These are phyloP conservation scores for Colletotrichum karsti DNA, from an alignment of 2,329 filamentous ascomycete species.

Conservation along the genomic window DNA sequence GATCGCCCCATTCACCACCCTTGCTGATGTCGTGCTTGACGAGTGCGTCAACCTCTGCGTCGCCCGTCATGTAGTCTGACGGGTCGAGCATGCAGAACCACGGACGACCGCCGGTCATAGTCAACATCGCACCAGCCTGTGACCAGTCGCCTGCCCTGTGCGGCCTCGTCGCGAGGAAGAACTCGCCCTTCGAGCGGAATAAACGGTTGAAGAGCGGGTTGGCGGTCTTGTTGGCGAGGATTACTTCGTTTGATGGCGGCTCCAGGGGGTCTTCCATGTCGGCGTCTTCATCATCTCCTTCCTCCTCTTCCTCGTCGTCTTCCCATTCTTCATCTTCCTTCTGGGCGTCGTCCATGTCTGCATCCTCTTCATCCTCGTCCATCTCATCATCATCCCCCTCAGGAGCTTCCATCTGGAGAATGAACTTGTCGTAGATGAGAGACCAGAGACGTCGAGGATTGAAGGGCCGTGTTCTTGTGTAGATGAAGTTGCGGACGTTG, in stretches of 20 bases:
- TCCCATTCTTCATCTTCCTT: conserved; percentile 31
- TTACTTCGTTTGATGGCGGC: conserved; percentile 48
- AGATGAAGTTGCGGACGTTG: conserved; percentile 76
- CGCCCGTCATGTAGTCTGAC: conserved; percentile 56
- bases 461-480: conserved; percentile 65
- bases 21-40: conserved; percentile 59
- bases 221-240: conserved; percentile 64
- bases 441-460: conserved; percentile 56
- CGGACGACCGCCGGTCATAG: conserved; percentile 60
- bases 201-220: conserved; percentile 61
- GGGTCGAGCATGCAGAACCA: conserved; percentile 70
- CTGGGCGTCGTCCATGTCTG: conserved; percentile 37
- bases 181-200: conserved; percentile 70
- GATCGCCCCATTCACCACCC: conserved; percentile 72
- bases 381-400: conserved; percentile 37
- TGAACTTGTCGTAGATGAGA: conserved; percentile 57
- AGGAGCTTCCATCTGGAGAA: conserved; percentile 55
- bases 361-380: conserved; percentile 38
- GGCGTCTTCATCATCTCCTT: conserved; percentile 33
- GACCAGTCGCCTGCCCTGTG: conserved; percentile 67
- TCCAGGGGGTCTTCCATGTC: conserved; percentile 37
- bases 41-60: conserved; percentile 56
- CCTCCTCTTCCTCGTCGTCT: conserved; percentile 39
- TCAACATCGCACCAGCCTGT: conserved; percentile 71
- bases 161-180: conserved; percentile 67